Percentiles rank a stretch among this genome's conserved stretches.
Evolutionary conservation across 2,329 filamentous ascomycete genomes (phyloP).

Genomic region (Ceratocystis huliohia): DNA sequence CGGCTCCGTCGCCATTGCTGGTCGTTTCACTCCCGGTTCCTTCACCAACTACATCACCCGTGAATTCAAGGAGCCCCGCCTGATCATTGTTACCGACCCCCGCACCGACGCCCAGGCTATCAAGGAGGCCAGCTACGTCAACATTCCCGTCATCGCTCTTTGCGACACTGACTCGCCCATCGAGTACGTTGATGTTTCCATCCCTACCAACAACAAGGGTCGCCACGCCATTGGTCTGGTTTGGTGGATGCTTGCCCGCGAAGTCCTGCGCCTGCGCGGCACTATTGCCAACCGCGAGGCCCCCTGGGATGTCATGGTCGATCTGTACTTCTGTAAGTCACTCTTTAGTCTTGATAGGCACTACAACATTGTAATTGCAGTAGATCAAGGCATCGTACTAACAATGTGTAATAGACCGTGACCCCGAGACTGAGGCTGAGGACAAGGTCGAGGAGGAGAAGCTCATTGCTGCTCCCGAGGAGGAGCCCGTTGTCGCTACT

Average conservation of each 20-base stretch:
- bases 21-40: slow-evolving; percentile 99
- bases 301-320: slow-evolving; percentile 98
- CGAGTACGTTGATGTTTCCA: slow-evolving; percentile 98
- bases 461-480: slow-evolving; percentile 61
- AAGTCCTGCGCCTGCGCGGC: slow-evolving; percentile 96
- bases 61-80: slow-evolving; percentile 99
- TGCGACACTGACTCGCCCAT: slow-evolving; percentile 99
- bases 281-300: slow-evolving; percentile 92
- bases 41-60: slow-evolving; percentile 99
- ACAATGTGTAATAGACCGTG: slow-evolving; percentile 53
- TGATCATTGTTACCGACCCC: slow-evolving; percentile 98
- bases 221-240: slow-evolving; percentile 95
- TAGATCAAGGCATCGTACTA: slow-evolving; percentile 19
- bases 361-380: neutral
- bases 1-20: slow-evolving; percentile 92
- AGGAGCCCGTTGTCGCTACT: slow-evolving; percentile 56
- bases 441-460: slow-evolving; percentile 95
- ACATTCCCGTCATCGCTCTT: slow-evolving; percentile 98
- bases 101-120: slow-evolving; percentile 99
- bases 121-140: slow-evolving; percentile 99
- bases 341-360: neutral
- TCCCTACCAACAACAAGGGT: slow-evolving; percentile 99
- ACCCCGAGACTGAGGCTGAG: slow-evolving; percentile 98
- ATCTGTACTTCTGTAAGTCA: slow-evolving; percentile 90
- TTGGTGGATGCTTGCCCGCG: slow-evolving; percentile 99